Conservation (phyloP, 2,329 filamentous ascomycete genomes). For the Magnaporthiopsis incrustans region DNA sequence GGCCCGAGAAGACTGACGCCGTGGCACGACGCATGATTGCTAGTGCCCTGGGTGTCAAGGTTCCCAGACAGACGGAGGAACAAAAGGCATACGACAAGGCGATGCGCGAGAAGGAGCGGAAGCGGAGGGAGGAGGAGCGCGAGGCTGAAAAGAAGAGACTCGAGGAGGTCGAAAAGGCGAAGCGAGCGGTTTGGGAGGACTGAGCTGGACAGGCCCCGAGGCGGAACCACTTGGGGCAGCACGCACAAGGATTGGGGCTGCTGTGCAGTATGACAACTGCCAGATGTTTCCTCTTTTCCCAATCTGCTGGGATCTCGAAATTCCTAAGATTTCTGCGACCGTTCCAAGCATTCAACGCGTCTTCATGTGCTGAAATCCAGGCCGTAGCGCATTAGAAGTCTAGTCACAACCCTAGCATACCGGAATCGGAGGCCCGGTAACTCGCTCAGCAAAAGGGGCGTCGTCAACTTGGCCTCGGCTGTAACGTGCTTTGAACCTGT, state of each 20-base stretch:
- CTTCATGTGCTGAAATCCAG: not conserved
- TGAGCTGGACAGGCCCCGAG: constrained; percentile 18
- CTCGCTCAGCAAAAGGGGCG: not conserved
- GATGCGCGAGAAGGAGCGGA: constrained; percentile 76
- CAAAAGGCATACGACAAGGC: constrained; percentile 79
- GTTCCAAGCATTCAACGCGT: not conserved
- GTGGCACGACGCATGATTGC: constrained; percentile 87
- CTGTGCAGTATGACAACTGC: not conserved
- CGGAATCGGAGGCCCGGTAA: not conserved
- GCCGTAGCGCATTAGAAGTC: not conserved
- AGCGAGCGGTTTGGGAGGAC: constrained; percentile 80
- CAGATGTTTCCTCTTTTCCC: not conserved
- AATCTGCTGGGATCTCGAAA: not conserved
- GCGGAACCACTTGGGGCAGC: not conserved
- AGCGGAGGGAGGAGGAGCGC: constrained; percentile 63
- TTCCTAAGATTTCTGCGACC: not conserved
- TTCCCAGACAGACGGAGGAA: constrained; percentile 78
- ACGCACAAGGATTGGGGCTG: not conserved
- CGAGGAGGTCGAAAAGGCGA: constrained; percentile 66
- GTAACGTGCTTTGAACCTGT: no score
- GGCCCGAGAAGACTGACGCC: constrained; percentile 89
- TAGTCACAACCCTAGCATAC: not conserved
- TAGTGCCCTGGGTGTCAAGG: constrained; percentile 72
- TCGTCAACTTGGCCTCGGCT: not conserved
- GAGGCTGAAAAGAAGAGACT: constrained; percentile 52